Evolutionary conservation across 192 early-diverging fungal species (phyloP).

Genomic region (Allomyces arbusculus): DNA sequence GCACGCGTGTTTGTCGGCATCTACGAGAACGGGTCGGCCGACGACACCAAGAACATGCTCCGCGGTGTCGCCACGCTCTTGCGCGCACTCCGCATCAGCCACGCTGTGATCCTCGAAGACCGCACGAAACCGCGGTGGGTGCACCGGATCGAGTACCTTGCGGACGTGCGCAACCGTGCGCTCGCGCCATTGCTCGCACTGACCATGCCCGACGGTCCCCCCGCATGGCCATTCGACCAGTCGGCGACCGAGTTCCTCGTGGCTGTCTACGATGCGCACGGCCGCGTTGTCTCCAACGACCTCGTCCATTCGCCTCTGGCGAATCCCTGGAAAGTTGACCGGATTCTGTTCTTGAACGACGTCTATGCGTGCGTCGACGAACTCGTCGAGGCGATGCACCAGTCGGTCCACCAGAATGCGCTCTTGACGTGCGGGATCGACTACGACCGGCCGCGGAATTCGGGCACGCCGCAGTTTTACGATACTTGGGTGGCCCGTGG

Average conservation of each 20-base stretch:
- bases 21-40: slow-evolving; percentile 21
- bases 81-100: slow-evolving; percentile 6
- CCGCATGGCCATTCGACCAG: background rate
- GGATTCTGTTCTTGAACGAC: no score
- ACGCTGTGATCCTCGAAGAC: slow-evolving; percentile 9
- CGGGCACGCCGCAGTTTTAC: slow-evolving; percentile 10
- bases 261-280: no score
- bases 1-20: slow-evolving; percentile 16
- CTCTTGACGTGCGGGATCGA: no score
- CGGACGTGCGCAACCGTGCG: slow-evolving; percentile 19
- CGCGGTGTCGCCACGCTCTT: slow-evolving; percentile 5
- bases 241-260: no score
- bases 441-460: no score
- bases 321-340: no score
- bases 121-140: background rate
- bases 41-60: slow-evolving; percentile 16
- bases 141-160: slow-evolving; percentile 25
- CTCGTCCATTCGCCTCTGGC: no score
- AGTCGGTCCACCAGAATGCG: no score
- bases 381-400: no score
- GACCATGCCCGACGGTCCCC: slow-evolving; percentile 5
- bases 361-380: no score
- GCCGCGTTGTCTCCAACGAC: no score
- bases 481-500: slow-evolving; percentile 27
- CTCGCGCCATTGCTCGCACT: slow-evolving; percentile 14